phyloP scores from a whole-genome alignment of 2,329 filamentous ascomycete genomes.

The Penicillium sp. region DNA sequence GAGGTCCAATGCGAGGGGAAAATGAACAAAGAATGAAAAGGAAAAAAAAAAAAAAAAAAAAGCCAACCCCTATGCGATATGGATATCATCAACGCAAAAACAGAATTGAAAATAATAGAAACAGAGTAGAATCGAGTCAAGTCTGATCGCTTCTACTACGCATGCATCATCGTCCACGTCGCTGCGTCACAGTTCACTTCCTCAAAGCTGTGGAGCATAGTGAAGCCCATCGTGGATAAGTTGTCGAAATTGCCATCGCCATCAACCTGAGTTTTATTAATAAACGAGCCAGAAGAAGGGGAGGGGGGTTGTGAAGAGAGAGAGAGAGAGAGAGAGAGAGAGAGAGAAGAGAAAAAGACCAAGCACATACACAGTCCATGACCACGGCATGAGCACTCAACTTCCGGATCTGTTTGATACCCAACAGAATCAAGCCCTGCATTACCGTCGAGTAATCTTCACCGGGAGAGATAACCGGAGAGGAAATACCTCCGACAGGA shows the following conservation, averaged over 20 bases:
- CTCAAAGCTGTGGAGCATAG: constrained; percentile 75
- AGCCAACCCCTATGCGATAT: constrained; percentile 18
- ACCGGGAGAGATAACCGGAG: constrained; percentile 70
- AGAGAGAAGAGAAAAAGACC: background rate
- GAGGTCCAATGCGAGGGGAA: too few species aligned
- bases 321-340: too few species aligned
- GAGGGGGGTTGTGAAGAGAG: too few species aligned
- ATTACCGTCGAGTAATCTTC: constrained; percentile 69
- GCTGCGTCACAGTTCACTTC: constrained; percentile 70
- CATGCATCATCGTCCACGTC: constrained; percentile 58
- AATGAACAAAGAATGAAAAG: background rate
- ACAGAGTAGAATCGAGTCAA: background rate
- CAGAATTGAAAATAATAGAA: constrained; percentile 1
- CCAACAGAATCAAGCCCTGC: constrained; percentile 77
- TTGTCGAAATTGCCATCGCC: constrained; percentile 72
- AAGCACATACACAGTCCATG: constrained; percentile 70
- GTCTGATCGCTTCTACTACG: constrained; percentile 25
- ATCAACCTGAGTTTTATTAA: constrained; percentile 56
- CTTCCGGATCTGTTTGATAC: constrained; percentile 76
- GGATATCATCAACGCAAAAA: constrained; percentile 24
- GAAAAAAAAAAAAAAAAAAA: background rate
- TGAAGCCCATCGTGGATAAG: constrained; percentile 76
- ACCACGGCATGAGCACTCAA: constrained; percentile 72
- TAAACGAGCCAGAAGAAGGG: background rate
- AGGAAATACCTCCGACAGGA: constrained; percentile 71